Percentiles rank a stretch among this genome's conserved stretches.
Conservation (phyloP, 2,329 filamentous ascomycete genomes). For the Aureobasidium sp. region DNA sequence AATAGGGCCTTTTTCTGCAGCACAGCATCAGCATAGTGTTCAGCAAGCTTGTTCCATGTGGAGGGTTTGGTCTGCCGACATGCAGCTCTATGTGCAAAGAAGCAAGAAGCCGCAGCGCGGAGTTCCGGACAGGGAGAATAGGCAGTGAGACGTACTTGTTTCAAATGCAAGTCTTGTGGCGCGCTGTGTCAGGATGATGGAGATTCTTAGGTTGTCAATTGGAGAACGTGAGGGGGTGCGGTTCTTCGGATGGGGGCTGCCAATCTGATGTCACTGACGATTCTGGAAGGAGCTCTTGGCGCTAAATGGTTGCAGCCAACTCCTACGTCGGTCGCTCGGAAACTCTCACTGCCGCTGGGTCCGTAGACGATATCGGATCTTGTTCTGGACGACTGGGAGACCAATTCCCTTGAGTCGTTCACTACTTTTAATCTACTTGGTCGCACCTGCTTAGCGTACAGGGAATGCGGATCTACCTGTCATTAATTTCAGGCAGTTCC, state of each 20-base stretch:
- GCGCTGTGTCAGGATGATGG: neutral
- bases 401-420: neutral
- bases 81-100: neutral
- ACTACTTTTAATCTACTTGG: neutral
- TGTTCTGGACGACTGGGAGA: neutral
- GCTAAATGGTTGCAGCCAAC: neutral
- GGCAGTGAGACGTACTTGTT: neutral
- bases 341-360: neutral
- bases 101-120: neutral
- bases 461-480: neutral
- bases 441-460: neutral
- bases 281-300: conserved; percentile 2
- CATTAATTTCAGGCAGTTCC: conserved; percentile 4
- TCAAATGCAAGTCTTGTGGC: neutral
- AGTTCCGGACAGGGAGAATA: neutral
- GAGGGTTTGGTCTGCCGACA: neutral
- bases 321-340: neutral
- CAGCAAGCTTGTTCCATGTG: neutral
- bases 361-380: neutral
- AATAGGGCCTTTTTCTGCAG: neutral
- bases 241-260: neutral
- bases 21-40: neutral
- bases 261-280: neutral
- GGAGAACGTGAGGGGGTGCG: conserved; percentile 7
- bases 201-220: conserved; percentile 10